Base-by-base conservation (phyloP, 495 filamentous ascomycete species). In the Xanthoparmelia taractica region DNA sequence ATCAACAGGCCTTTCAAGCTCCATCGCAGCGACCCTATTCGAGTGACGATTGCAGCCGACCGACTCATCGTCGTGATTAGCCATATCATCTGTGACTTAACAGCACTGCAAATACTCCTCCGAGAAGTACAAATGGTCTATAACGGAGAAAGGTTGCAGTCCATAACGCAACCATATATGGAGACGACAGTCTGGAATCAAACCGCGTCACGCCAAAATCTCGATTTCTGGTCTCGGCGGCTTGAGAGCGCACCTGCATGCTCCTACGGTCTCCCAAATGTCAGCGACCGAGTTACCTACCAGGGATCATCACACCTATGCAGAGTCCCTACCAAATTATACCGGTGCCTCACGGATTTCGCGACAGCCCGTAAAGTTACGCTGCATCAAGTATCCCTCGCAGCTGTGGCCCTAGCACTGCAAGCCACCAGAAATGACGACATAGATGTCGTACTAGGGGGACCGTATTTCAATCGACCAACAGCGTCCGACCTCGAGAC, bases 1-100 rank as follows among this genome's bases (percentile, higher is more conserved):
- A 52, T 65, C 34, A 68, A 71, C 33, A 34, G 40, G 1, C 68
- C 70, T 0, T 70, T 72, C 52, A 27, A 69, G 8, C 61, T 72
- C 5, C 25, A 54, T 43, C 40, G 59, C 12, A 45, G 59, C 1
- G 20, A 61, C 29, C 60, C 59, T 17, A 64, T 74, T 31, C 69
- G 71, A 2, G 67, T 73, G 11, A 37, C 63, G 2, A 25, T 69
- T 8, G 63, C 70, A 12, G 33, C 47, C 5, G 61, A 58, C 0
- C 31, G 43, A 12, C 50, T 73, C 29, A 8, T 72, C 1, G 65
- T 72, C 33, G 58, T 67, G 1, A 47, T 68, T 4, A 74, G 70
- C 57, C 73, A 75, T 54, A 71, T 73, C 43, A 67, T 74, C 37
- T 59, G 57, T n/a, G 73, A 75, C 31, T 56, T 68, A 1, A 72